A percentile compares a stretch with the other conserved stretches of the same genome.
phyloP scores from a whole-genome alignment of 2,329 filamentous ascomycete species.

The Paraphoma sp. region DNA sequence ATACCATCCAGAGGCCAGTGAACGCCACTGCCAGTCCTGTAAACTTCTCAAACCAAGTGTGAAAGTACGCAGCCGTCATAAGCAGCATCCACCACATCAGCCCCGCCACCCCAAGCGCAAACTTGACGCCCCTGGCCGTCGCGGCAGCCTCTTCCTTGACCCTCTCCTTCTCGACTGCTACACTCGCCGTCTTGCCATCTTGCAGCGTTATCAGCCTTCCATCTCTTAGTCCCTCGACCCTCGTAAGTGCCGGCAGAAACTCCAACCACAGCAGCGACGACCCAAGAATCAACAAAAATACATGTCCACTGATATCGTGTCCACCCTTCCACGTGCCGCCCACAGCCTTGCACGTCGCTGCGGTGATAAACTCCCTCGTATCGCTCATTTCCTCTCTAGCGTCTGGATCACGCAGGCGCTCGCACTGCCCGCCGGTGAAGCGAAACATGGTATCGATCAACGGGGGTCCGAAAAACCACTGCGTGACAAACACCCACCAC shows the following conservation, averaged over 20 bases:
- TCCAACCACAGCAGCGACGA: constrained; percentile 84
- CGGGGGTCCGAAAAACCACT: constrained; percentile 94
- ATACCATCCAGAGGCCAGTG: constrained; percentile 52
- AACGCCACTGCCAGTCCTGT: constrained; percentile 59
- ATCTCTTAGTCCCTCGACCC: constrained; percentile 58
- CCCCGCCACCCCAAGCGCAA: constrained; percentile 64
- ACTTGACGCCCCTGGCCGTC: constrained; percentile 61
- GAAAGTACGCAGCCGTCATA: constrained; percentile 98
- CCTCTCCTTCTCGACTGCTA: constrained; percentile 49
- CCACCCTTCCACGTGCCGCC: constrained; percentile 91
- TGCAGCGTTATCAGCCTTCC: constrained; percentile 70
- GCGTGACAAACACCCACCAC: constrained; percentile 86
- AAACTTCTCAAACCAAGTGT: constrained; percentile 96
- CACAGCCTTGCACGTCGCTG: constrained; percentile 79
- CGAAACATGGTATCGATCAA: constrained; percentile 89
- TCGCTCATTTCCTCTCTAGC: constrained; percentile 55
- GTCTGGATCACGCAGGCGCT: constrained; percentile 61
- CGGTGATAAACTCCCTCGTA: constrained; percentile 66
- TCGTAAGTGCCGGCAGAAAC: constrained; percentile 67
- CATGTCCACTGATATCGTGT: constrained; percentile 94
- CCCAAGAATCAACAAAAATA: constrained; percentile 88
- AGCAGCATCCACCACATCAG: constrained; percentile 94
- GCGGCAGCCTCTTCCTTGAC: constrained; percentile 48
- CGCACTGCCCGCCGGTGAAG: constrained; percentile 87
- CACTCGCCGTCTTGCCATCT: constrained; percentile 66